Percentiles rank a stretch among this genome's conserved stretches.
Conservation (phyloP, 352 stramenopile genomes). For the Phytophthora tubulina region DNA sequence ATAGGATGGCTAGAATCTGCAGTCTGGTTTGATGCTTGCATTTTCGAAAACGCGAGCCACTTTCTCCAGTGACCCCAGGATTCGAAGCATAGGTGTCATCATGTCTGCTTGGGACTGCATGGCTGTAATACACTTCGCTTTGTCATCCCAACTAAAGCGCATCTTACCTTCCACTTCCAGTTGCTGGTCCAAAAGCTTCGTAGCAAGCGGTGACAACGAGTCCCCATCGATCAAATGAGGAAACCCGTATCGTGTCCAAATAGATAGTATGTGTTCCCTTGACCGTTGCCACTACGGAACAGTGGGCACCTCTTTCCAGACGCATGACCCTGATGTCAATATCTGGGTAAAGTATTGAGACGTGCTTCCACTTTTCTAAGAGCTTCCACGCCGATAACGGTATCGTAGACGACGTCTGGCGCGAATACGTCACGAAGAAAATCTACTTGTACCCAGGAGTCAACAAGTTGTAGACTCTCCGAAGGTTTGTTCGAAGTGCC, state of each 20-base stretch:
- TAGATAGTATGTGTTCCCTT: not conserved
- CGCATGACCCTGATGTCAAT: not conserved
- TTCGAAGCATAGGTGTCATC: not conserved
- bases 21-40: not conserved
- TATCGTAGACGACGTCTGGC: not conserved
- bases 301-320: not conserved
- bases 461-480: not conserved
- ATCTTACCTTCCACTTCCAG: not conserved
- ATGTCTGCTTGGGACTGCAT: not conserved
- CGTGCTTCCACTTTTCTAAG: not conserved
- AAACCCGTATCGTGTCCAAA: not conserved
- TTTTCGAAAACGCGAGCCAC: not conserved
- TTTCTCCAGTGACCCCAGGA: not conserved
- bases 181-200: not conserved
- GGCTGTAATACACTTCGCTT: not conserved
- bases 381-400: not conserved
- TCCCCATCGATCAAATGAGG: not conserved
- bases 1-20: not conserved
- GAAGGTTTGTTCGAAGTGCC: no score
- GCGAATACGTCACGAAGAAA: not conserved
- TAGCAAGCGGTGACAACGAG: not conserved
- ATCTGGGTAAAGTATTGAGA: not conserved
- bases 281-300: not conserved
- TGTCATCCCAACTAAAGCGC: not conserved
- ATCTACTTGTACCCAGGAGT: not conserved